Evolutionary conservation across 2,329 filamentous ascomycete species (phyloP).

Genomic region (Sporothrix protearum): DNA sequence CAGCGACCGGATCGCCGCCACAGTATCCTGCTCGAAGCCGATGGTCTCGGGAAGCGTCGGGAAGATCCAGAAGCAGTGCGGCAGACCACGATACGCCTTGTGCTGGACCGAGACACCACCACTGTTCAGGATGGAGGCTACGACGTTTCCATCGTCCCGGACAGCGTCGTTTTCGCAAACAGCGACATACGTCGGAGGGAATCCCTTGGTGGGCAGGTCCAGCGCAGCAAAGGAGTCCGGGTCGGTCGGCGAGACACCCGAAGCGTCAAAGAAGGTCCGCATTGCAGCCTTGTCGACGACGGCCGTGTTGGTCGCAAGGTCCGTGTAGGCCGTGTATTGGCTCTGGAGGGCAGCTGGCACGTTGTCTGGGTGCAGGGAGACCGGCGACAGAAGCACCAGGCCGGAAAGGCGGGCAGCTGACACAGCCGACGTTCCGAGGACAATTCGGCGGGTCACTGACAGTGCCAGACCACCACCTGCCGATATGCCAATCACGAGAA

Average conservation of each 20-base stretch:
- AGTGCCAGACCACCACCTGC: background rate
- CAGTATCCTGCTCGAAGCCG: background rate
- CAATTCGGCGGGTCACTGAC: background rate
- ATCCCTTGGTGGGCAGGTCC: background rate
- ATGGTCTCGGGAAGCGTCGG: conserved; percentile 8
- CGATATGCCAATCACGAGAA: background rate
- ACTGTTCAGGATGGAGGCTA: background rate
- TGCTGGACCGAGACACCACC: background rate
- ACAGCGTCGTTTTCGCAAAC: background rate
- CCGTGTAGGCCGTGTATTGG: background rate
- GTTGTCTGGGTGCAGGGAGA: background rate
- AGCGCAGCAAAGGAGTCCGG: background rate
- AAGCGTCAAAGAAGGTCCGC: background rate
- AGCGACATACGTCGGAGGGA: background rate
- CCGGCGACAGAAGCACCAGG: background rate
- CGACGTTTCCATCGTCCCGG: background rate
- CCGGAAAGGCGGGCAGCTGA: background rate
- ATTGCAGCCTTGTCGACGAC: background rate
- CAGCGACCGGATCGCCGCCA: background rate
- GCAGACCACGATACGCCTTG: background rate
- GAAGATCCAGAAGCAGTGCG: conserved; percentile 20
- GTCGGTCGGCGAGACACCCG: background rate
- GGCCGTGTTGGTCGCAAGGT: background rate
- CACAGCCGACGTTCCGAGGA: background rate
- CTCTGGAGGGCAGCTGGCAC: background rate